phyloP scores from a whole-genome alignment of 495 filamentous ascomycete genomes.

The Penicillium longicatenatum region DNA sequence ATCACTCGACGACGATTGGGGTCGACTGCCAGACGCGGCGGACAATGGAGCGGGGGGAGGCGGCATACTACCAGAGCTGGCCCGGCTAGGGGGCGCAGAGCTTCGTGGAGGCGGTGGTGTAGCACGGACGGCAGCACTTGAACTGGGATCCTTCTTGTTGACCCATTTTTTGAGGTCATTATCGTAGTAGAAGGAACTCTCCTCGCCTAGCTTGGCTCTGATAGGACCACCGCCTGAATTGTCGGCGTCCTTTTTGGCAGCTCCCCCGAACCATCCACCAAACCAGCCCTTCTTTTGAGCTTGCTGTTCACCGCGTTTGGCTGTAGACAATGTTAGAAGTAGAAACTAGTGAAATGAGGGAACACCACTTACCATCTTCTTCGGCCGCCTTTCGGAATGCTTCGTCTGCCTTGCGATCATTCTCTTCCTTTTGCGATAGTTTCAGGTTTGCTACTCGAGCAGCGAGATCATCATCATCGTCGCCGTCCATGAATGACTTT shows the following conservation, averaged over 20 bases:
- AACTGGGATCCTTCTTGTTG: conserved; percentile 80
- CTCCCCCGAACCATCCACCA: conserved; percentile 74
- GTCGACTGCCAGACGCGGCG: conserved; percentile 32
- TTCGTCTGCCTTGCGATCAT: conserved; percentile 64
- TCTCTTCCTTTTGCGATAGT: conserved; percentile 52
- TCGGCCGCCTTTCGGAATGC: conserved; percentile 82
- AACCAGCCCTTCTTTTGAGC: conserved; percentile 80
- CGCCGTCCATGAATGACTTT: conserved; percentile 79
- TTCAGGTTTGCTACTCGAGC: conserved; percentile 55
- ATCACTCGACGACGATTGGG: conserved; percentile 43
- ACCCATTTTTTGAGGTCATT: conserved; percentile 95
- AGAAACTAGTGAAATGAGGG: conserved; percentile 5
- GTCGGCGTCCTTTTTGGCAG: conserved; percentile 64
- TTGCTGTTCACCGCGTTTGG: conserved; percentile 39
- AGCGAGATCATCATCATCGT: conserved; percentile 55
- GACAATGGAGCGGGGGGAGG: conserved; percentile 41
- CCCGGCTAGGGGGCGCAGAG: conserved; percentile 44
- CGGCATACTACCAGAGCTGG: conserved; percentile 40
- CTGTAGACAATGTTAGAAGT: conserved; percentile 33
- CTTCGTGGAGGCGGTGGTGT: conserved; percentile 55
- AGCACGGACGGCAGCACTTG: conserved; percentile 48
- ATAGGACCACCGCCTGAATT: conserved; percentile 68
- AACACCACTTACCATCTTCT: conserved; percentile 66
- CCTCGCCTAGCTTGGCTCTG: conserved; percentile 92
- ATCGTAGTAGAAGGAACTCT: conserved; percentile 91